phyloP scores from a whole-genome alignment of 2,329 filamentous ascomycete species.

The Cephalotrichum gorgonifer region DNA sequence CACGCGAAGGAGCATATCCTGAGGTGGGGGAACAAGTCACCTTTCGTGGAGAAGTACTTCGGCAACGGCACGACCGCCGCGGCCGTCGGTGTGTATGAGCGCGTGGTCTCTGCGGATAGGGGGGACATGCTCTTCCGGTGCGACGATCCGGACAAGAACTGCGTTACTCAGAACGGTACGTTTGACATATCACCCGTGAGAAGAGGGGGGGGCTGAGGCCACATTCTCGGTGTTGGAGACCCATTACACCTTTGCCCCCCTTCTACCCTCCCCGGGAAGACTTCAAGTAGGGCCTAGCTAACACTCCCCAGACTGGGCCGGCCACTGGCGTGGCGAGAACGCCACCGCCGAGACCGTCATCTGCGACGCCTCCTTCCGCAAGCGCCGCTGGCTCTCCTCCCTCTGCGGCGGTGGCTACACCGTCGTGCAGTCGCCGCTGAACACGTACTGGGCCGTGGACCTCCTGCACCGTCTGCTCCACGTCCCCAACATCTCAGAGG shows the following conservation, averaged over 20 bases:
- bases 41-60: constrained; percentile 57
- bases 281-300: not conserved
- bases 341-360: constrained; percentile 59
- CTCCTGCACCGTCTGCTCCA: constrained; percentile 58
- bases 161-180: constrained; percentile 34
- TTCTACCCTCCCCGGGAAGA: not conserved
- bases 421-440: constrained; percentile 42
- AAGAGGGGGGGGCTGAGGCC: not conserved
- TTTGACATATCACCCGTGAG: not conserved
- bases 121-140: constrained; percentile 52
- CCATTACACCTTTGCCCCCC: not conserved
- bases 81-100: constrained; percentile 52
- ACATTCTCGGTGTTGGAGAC: not conserved
- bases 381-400: constrained; percentile 44
- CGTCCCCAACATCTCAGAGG: constrained; percentile 49
- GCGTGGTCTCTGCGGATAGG: constrained; percentile 48
- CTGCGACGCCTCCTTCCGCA: constrained; percentile 50
- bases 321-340: constrained; percentile 58
- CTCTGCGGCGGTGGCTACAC: constrained; percentile 55
- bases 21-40: constrained; percentile 43
- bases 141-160: constrained; percentile 59
- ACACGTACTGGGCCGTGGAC: constrained; percentile 56
- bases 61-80: constrained; percentile 46
- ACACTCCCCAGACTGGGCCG: constrained; percentile 43
- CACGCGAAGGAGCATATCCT: constrained; percentile 55